Conservation (phyloP, 345 rosid species). For the Raphanus raphanistrum region DNA sequence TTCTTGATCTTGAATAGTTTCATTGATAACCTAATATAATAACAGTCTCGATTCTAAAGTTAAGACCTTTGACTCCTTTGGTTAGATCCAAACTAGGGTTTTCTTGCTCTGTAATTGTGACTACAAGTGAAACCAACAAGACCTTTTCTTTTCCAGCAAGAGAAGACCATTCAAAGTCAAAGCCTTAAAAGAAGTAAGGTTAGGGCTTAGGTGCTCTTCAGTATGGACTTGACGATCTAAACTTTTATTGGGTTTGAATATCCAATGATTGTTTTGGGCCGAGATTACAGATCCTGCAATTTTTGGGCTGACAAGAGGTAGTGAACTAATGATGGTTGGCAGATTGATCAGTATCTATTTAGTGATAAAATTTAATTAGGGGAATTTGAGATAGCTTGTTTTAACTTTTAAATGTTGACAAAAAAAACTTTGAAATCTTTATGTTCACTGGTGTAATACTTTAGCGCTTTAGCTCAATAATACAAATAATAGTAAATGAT, state of each 20-base stretch:
- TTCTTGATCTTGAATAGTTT: not conserved
- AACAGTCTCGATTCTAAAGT: conserved; percentile 6
- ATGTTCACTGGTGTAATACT: not conserved
- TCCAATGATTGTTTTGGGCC: not conserved
- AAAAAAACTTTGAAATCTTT: too few relatives aligned
- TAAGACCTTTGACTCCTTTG: not conserved
- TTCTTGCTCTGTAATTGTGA: not conserved
- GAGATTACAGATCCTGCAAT: not conserved
- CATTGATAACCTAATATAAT: not conserved
- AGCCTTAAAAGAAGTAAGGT: not conserved
- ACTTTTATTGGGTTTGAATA: not conserved
- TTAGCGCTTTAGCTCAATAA: not conserved
- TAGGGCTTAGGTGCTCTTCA: not conserved
- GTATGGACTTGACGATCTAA: not conserved
- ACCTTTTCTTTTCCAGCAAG: not conserved
- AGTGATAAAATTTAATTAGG: too few relatives aligned
- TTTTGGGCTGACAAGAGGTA: conserved; percentile 1
- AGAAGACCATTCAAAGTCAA: not conserved
- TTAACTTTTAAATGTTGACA: too few relatives aligned
- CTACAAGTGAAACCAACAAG: not conserved
- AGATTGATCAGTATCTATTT: not conserved
- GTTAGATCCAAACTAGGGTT: not conserved
- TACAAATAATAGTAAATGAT: not conserved
- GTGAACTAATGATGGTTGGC: not conserved
- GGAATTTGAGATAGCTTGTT: too few relatives aligned